These are phyloP conservation scores for Boletus fagicola DNA, from an alignment of 768 basidiomycete genomes.

Conservation along the genomic window DNA sequence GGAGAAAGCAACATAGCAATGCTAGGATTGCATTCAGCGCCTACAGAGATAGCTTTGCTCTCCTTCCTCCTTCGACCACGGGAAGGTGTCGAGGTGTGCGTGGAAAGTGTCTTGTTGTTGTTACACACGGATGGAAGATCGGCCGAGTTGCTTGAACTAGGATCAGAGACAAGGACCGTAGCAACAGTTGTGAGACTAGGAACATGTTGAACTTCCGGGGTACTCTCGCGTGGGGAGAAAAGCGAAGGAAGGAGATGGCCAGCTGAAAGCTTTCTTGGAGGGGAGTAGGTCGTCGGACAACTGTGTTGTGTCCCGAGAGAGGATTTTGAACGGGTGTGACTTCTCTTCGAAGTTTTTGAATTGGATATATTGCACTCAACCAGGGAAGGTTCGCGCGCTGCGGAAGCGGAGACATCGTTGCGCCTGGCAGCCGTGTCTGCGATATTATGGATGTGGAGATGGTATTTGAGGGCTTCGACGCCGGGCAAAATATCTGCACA, in stretches of 20 bases:
- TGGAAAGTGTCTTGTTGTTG: not conserved
- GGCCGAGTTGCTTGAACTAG: not conserved
- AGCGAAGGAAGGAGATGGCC: conserved; percentile 14
- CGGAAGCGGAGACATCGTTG: not conserved
- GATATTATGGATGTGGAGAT: conserved; percentile 57
- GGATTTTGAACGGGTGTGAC: conserved; percentile 22
- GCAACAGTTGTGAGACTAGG: conserved; percentile 16
- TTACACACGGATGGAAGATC: not conserved
- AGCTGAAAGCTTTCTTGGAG: conserved; percentile 18
- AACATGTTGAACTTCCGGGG: not conserved
- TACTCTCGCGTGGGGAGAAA: conserved; percentile 14
- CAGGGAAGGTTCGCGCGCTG: not conserved
- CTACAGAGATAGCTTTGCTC: conserved; percentile 5
- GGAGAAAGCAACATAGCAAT: conserved; percentile 29
- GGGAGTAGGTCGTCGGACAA: not conserved
- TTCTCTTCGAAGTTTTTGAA: conserved; percentile 3
- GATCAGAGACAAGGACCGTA: conserved; percentile 6
- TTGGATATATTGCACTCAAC: not conserved
- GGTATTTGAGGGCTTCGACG: conserved; percentile 47
- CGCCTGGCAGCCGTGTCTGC: conserved; percentile 27
- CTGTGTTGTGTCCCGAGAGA: conserved; percentile 2
- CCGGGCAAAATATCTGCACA: conserved; percentile 44
- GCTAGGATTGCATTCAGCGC: conserved; percentile 5
- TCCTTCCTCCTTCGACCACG: conserved; percentile 23
- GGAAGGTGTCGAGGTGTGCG: not conserved